Evolutionary conservation across 2,329 filamentous ascomycete species (phyloP).

Genomic region (Aspergillus caelatus): DNA sequence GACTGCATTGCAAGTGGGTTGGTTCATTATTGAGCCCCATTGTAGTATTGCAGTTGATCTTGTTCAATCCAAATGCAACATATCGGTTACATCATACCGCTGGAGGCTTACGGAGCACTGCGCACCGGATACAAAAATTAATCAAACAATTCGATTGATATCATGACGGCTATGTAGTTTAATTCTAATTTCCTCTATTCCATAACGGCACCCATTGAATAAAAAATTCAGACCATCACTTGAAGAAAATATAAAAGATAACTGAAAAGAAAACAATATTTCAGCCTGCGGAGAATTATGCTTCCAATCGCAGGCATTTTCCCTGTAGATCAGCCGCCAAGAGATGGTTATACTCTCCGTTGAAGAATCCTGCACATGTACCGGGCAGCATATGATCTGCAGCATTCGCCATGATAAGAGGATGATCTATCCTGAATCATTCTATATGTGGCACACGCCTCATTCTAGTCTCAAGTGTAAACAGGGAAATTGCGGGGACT

Average conservation of each 20-base stretch:
- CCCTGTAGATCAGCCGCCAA: background rate
- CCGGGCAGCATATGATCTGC: slow-evolving; percentile 2
- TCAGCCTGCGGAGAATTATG: background rate
- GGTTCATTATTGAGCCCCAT: background rate
- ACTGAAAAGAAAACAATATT: background rate
- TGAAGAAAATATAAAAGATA: background rate
- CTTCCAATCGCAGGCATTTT: slow-evolving; percentile 1
- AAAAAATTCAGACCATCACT: background rate
- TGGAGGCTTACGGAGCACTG: background rate
- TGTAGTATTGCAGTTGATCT: background rate
- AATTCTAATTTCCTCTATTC: background rate
- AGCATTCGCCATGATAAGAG: background rate
- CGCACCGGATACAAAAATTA: background rate
- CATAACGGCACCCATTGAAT: background rate
- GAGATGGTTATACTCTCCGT: slow-evolving; percentile 1
- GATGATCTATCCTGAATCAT: background rate
- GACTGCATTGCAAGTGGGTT: background rate
- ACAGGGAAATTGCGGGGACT: background rate
- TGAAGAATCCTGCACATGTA: background rate
- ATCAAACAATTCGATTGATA: background rate
- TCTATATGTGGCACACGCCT: background rate
- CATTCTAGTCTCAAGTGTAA: background rate
- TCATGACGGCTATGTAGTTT: too few relatives aligned
- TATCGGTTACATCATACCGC: slow-evolving; percentile 5
- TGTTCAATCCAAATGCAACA: background rate